Base-by-base conservation (phyloP, 2,329 filamentous ascomycete species). In the Fusarium phyllophilum region DNA sequence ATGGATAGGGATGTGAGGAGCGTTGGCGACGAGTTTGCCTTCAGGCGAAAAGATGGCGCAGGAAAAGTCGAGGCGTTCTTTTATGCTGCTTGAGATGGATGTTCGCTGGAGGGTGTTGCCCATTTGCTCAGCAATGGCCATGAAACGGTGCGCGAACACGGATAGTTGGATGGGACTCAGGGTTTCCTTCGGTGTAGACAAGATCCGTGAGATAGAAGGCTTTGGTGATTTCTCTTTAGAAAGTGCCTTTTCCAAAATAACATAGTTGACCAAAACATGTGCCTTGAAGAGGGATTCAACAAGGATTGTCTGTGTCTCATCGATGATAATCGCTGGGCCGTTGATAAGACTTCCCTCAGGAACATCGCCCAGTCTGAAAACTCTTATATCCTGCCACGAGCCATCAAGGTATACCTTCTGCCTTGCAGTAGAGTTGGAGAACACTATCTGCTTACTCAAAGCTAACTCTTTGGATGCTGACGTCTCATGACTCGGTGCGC, bases 61-160 rank as follows among this genome's bases (percentile, higher is more conserved):
- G 0, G 82, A 84, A 64, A 84, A 85, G 75, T 85, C 83, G 3
- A 85, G 77, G 8, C 84, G 79, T 62, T 85, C 83, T 60, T 83
- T 84, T 68, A 85, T 85, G 52, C 84, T 85, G 15, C 85, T 87
- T 2, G 86, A 88, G 15, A 89, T 86, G 0, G 85, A 85, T 0
- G 88, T 89, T 73, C 87, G 86, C 58, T 89, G 87, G 22, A 89
- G 79, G 0, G 87, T 88, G 10, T 85, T 85, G 39, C 88, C 88
- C 87, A 89, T 89, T 69, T 89, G 88, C 67, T 89, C 88, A 1
- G 88, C 88, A 26, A 89, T 89, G 7, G 86, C 85, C 88, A 89
- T 89, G 81, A 89, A 89, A 0, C 88, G 82, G 73, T 89, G 86
- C 0, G 85, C 86, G 62, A 89, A 89, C 48, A 89, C 86, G 17